Conservation (phyloP, 2,329 filamentous ascomycete species). For the Hymenoscyphus albidus region DNA sequence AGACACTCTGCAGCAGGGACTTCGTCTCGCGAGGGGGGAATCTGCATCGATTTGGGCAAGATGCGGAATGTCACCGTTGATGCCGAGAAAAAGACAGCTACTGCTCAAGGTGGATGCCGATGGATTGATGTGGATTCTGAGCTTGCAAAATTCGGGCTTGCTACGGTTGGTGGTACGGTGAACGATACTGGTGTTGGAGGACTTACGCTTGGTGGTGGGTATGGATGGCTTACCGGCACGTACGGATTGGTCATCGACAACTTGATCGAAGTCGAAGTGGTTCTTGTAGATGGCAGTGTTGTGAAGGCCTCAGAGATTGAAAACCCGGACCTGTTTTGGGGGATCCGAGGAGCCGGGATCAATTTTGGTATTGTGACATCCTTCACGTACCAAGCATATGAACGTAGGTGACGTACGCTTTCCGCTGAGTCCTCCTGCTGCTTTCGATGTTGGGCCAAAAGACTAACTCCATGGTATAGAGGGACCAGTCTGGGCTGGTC, state of each 20-base stretch:
- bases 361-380: constrained; percentile 22
- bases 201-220: constrained; percentile 32
- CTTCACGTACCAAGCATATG: constrained; percentile 19
- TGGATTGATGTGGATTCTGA: constrained; percentile 28
- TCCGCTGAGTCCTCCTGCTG: not conserved
- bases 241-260: constrained; percentile 27
- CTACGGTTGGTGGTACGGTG: constrained; percentile 27
- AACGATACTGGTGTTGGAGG: constrained; percentile 25
- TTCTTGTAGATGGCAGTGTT: constrained; percentile 34
- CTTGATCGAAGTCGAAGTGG: constrained; percentile 27
- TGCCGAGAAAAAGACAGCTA: constrained; percentile 17
- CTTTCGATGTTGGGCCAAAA: not conserved
- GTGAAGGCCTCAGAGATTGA: constrained; percentile 24
- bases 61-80: constrained; percentile 22
- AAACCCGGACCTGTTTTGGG: constrained; percentile 36
- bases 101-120: constrained; percentile 23
- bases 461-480: not conserved
- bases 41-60: constrained; percentile 24
- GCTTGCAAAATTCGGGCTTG: constrained; percentile 20
- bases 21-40: constrained; percentile 23
- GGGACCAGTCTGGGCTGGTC: constrained; percentile 10
- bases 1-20: constrained; percentile 21
- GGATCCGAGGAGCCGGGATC: constrained; percentile 33
- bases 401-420: constrained; percentile 18
- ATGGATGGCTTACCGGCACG: constrained; percentile 50